Base-by-base conservation (phyloP, 2,329 filamentous ascomycete genomes). In the Colletotrichum sp. region DNA sequence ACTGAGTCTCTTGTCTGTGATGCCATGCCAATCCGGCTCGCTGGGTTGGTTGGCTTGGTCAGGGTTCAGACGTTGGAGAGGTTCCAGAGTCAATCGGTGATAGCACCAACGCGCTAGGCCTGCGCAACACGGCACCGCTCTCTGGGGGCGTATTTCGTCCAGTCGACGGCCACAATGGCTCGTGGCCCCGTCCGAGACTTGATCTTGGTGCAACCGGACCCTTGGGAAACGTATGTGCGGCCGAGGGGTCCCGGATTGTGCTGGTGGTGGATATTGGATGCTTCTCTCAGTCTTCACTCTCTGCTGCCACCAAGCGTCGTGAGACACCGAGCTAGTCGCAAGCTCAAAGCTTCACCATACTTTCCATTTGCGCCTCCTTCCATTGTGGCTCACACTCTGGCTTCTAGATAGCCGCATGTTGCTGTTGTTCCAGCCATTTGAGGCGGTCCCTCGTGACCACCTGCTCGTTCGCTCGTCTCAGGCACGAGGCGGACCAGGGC, bases 131-230 rank as follows among this genome's bases (percentile, higher is more conserved):
- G 69, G 32, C 57, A 64, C 39, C 70, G 44, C 57, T 64, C 69
- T 28, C 28, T 57, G 30, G 63, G 57, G 69, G 69, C 69, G 73
- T 76, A 76, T 49, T 36, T 24, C 64, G 59, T 59, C 73, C 73
- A 76, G 63, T 76, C 59, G 36, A 72, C 10, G 69, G 59, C 66
- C 39, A 72, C 34, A 49, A 13, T 39, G 55, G 57, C 30, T 57
- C 21, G 26, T 64, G 68, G 49, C 34, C 52, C 63, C 28, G 64
- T 63, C 57, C 57, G 32, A 68, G 64, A 63, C 69, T 59, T 44
- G 52, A 63, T 60, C 44, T 76, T 76, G 69, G 72, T 76, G 73
- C 73, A 76, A 76, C 73, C 73, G 69, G 70, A 64, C 64, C 64
- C 64, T 73, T 69, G 73, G 73, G 70, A 73, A 64, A 62, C n/a